Percentiles rank a stretch among this genome's conserved stretches.
Evolutionary conservation across 345 rosid species (phyloP).

Genomic region (Gossypium ekmanianum): DNA sequence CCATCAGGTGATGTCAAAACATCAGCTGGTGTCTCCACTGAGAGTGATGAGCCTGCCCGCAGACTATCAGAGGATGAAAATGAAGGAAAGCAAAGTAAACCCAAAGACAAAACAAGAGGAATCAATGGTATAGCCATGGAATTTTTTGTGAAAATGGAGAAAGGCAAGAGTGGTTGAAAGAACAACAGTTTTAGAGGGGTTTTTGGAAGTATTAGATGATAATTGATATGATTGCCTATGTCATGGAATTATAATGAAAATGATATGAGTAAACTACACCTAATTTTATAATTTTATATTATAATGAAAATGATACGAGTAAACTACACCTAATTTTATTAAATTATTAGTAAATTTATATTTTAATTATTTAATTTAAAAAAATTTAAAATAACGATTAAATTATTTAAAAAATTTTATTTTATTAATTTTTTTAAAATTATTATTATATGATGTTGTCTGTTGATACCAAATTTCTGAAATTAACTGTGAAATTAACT

Average conservation of each 20-base stretch:
- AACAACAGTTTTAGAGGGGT: neutral
- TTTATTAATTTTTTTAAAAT: no score
- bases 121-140: neutral
- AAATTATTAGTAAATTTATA: no score
- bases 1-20: conserved; percentile 12
- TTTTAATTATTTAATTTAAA: no score
- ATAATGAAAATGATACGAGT: no score
- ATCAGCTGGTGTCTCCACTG: conserved; percentile 1
- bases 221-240: neutral
- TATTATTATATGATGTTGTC: no score
- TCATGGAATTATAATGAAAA: neutral
- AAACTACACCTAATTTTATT: no score
- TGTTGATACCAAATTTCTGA: accelerated
- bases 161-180: neutral
- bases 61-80: neutral
- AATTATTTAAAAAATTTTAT: no score
- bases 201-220: neutral
- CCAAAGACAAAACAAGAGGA: neutral
- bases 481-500: no score
- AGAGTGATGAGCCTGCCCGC: neutral
- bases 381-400: accelerated
- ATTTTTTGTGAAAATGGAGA: neutral
- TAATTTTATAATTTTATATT: no score
- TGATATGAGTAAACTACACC: no score
- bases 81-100: neutral